Base-by-base conservation (phyloP, 2,329 filamentous ascomycete species). In the Penicillium sp. region DNA sequence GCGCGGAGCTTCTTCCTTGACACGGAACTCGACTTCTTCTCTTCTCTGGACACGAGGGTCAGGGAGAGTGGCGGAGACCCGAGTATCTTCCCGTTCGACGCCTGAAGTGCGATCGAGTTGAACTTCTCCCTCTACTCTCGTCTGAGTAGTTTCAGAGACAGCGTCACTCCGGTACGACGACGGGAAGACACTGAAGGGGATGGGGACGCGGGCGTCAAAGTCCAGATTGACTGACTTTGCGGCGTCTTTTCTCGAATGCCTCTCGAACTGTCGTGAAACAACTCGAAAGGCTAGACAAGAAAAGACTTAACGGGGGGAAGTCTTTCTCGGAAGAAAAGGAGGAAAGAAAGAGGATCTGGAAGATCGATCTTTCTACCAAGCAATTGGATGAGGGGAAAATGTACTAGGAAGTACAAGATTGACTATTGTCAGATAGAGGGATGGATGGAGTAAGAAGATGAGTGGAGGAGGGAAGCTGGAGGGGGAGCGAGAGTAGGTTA, bases 101-200 rank as follows among this genome's bases (percentile, higher is more conserved):
- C 87, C 87, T 82, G 88, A 83, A 80, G 86, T 74, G 71, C 77
- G 81, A 81, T 86, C 82, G 80, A 91, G 84, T 74, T 88, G 87
- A 82, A 91, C 86, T 81, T 93, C 87, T 82, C 90, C 86, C 87
- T 96, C 91, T 87, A 93, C 87, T 87, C 92, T 87, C 74, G 87
- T 87, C 70, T 85, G 80, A 79, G 86, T 87, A 77, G 82, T 80
- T 75, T 84, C 79, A 73, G 80, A 82, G 77, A 83, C 82, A 81
- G 83, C 82, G 81, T 86, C 84, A 84, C 83, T 87, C 81, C 89
- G 87, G 86, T 97, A 97, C 81, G 92, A 91, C 80, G 92, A 96
- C 84, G 93, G 93, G 87, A 97, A 97, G 89, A 97, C 90, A 90
- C 92, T 97, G 88, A 97, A 96, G 83, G 93, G 93, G 82, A 97